A percentile compares a stretch with the other conserved stretches of the same genome.
These are phyloP conservation scores for Tetragonia tetragonoides DNA, from an alignment of 148 eudicot species.

Conservation along the genomic window DNA sequence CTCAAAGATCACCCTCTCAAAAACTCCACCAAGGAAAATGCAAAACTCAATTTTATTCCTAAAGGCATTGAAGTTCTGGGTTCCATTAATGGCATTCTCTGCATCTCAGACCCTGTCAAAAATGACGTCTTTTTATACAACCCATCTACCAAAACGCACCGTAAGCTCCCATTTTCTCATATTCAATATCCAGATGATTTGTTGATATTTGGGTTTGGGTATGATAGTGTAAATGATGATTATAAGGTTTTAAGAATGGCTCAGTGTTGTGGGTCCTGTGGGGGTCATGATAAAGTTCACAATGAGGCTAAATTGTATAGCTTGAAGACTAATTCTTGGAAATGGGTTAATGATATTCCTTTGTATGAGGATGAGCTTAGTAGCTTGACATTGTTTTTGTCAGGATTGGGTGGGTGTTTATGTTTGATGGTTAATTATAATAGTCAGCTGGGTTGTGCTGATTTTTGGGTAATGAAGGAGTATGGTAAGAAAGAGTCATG, in stretches of 20 bases:
- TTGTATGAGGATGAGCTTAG: neutral
- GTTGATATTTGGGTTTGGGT: neutral
- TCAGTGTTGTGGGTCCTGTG: no score
- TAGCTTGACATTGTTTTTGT: no score
- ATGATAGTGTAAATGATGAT: conserved; percentile 2
- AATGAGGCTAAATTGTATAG: conserved; percentile 25
- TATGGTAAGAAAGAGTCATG: conserved; percentile 26
- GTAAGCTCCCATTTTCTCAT: neutral
- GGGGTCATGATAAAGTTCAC: neutral
- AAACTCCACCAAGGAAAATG: neutral
- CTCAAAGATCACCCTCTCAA: conserved; percentile 9
- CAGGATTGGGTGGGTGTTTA: conserved; percentile 9
- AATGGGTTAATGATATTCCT: neutral
- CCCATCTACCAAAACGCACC: conserved; percentile 9
- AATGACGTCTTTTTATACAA: conserved; percentile 7
- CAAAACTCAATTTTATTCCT: neutral
- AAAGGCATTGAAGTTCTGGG: neutral
- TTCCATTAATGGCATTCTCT: neutral
- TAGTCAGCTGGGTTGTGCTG: conserved; percentile 3
- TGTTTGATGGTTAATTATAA: conserved; percentile 16
- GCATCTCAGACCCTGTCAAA: conserved; percentile 9
- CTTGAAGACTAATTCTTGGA: conserved; percentile 16
- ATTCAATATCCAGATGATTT: no score
- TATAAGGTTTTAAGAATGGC: conserved; percentile 21
- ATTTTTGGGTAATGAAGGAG: conserved; percentile 31